These are phyloP conservation scores for Turnera subulata DNA, from an alignment of 345 rosid species.

Conservation along the genomic window DNA sequence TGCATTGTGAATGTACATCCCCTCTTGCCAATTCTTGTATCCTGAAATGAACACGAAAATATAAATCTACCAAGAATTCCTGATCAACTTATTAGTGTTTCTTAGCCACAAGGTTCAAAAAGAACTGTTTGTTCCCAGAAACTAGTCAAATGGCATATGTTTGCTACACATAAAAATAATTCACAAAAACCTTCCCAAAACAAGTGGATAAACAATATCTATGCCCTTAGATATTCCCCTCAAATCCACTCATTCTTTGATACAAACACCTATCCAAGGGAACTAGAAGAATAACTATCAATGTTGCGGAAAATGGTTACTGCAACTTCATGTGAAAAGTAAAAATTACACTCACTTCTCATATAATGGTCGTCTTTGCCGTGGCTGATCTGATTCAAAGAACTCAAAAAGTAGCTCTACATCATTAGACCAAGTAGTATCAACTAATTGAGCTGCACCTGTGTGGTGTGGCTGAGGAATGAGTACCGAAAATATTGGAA, in stretches of 20 bases:
- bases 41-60: constrained; percentile 34
- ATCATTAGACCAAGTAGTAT: constrained; percentile 13
- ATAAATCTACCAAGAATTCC: too few species aligned
- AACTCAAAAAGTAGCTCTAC: constrained; percentile 50
- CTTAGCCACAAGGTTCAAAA: too few species aligned
- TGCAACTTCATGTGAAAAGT: neutral
- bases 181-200: too few species aligned
- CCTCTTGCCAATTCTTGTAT: constrained; percentile 41
- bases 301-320: neutral
- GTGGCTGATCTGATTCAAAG: constrained; percentile 54
- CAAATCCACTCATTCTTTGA: too few species aligned
- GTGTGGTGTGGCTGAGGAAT: constrained; percentile 25
- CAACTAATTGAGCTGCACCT: constrained; percentile 16
- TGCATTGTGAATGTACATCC: constrained; percentile 23
- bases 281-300: too few species aligned
- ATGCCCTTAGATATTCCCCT: too few species aligned
- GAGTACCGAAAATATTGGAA: constrained; percentile 29
- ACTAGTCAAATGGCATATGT: too few species aligned
- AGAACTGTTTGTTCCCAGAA: too few species aligned
- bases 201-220: too few species aligned
- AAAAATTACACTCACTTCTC: constrained; percentile 38
- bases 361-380: constrained; percentile 46
- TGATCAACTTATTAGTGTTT: too few species aligned
- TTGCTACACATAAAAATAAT: too few species aligned
- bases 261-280: too few species aligned